These are phyloP conservation scores for Hyphodiscus sp. DNA, from an alignment of 2,329 filamentous ascomycete genomes.

Conservation along the genomic window DNA sequence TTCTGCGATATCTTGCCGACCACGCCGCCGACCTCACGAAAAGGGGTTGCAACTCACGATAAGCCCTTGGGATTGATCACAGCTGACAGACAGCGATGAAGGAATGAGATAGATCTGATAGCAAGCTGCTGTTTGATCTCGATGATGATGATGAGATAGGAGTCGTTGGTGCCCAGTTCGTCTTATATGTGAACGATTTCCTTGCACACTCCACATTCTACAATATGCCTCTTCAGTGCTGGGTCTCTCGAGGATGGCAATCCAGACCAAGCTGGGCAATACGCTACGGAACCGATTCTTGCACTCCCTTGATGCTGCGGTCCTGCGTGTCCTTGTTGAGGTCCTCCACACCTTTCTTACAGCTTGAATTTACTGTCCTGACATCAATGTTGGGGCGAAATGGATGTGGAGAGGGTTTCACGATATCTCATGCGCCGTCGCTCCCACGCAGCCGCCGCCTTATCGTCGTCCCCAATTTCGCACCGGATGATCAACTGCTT, in stretches of 20 bases:
- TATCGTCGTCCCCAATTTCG: constrained; percentile 16
- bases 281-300: constrained; percentile 23
- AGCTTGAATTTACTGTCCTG: constrained; percentile 16
- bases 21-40: neutral
- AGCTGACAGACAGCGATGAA: neutral
- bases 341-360: constrained; percentile 27
- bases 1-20: neutral
- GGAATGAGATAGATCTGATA: neutral
- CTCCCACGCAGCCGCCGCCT: constrained; percentile 16
- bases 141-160: neutral
- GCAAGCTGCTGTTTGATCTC: neutral
- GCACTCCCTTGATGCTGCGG: constrained; percentile 24
- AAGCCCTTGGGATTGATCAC: neutral
- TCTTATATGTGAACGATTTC: neutral
- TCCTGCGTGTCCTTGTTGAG: constrained; percentile 20
- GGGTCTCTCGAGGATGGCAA: constrained; percentile 8
- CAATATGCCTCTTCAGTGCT: neutral
- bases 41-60: neutral
- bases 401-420: constrained; percentile 22
- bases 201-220: neutral
- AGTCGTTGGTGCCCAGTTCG: neutral
- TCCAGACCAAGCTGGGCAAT: constrained; percentile 22
- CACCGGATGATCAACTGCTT: constrained; percentile 13
- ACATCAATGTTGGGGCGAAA: constrained; percentile 12
- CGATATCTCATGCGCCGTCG: constrained; percentile 17